Evolutionary conservation across 768 basidiomycete species (phyloP), one percentile per base, ranked within the genome.

Genomic region (Lactarius sanguifluus): DNA sequence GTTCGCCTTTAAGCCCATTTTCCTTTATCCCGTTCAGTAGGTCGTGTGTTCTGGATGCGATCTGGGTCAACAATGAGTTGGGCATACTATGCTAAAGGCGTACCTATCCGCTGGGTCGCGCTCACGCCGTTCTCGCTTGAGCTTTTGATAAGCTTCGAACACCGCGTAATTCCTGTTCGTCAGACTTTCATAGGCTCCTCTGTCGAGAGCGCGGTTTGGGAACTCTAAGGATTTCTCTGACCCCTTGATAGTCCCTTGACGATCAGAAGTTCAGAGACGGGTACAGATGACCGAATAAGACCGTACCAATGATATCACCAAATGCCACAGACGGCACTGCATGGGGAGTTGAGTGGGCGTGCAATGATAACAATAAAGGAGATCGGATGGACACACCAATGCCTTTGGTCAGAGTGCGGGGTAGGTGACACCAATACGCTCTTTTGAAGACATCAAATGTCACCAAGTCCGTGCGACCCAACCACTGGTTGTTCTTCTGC

Each of bases 81-180:
- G 40, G 12, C 28, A 38, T 32, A 2, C 13, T 12, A 28, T 6
- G 38, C 20, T 15, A 16, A 2, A 15, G 15, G 63, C 70, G 38
- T 61, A 86, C 83, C 88, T 81, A 62, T 90, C 89, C 1, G 89
- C 85, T 6, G 79, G 74, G 72, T 91, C 89, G 15, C 76, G 77
- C 60, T 86, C 81, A 13, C 78, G 71, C 20, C 73, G 71, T 34
- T 74, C 66, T 7, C 71, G 73, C 73, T 86, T 89, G 32, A 75
- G 75, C 63, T 76, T 81, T 20, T 75, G 72, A 70, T 90, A 91
- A 0, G 71, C 70, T 56, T 80, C 73, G 59, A 89, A 91, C 1
- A 89, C 73, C 1, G 52, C 23, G 16, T 67, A 70, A 30, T 61
- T 58, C 12, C 20, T 13, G 4, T 57, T 40, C 6, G 55, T 57